These are phyloP conservation scores for Rhizophora apiculata DNA, from an alignment of 345 rosid species.

Conservation along the genomic window DNA sequence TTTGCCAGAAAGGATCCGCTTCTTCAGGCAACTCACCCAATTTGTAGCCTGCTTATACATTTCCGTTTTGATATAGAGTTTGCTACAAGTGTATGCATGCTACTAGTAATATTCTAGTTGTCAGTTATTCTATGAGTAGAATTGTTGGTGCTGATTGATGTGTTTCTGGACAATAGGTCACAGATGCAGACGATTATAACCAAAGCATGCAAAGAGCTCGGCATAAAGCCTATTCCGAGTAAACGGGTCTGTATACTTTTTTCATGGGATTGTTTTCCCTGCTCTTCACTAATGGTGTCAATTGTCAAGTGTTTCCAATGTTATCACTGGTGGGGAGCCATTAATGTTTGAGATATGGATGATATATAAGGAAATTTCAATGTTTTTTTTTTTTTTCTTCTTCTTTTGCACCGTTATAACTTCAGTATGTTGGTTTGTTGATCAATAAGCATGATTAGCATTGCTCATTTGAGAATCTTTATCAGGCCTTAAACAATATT, in stretches of 20 bases:
- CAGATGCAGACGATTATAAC: conserved; percentile 95
- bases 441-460: not conserved
- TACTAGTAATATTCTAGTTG: not conserved
- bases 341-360: not conserved
- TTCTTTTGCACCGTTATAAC: not conserved
- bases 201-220: conserved; percentile 79
- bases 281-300: not conserved
- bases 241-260: conserved; percentile 58
- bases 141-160: not conserved
- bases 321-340: not conserved
- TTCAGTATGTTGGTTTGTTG: not conserved
- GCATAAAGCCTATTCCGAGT: conserved; percentile 77
- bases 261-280: conserved; percentile 4
- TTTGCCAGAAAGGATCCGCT: conserved; percentile 69
- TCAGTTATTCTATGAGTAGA: not conserved
- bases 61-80: too few species aligned
- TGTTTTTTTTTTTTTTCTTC: too few species aligned
- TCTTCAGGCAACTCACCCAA: conserved; percentile 56
- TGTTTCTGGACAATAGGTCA: conserved; percentile 45
- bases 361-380: too few species aligned
- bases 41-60: not conserved
- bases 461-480: not conserved
- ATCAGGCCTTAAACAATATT: not conserved
- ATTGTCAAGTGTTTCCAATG: too few species aligned
- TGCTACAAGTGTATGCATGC: too few species aligned